These are phyloP conservation scores for Aspergillus fumigatiaffinis DNA, from an alignment of 2,329 filamentous ascomycete genomes.

Conservation along the genomic window DNA sequence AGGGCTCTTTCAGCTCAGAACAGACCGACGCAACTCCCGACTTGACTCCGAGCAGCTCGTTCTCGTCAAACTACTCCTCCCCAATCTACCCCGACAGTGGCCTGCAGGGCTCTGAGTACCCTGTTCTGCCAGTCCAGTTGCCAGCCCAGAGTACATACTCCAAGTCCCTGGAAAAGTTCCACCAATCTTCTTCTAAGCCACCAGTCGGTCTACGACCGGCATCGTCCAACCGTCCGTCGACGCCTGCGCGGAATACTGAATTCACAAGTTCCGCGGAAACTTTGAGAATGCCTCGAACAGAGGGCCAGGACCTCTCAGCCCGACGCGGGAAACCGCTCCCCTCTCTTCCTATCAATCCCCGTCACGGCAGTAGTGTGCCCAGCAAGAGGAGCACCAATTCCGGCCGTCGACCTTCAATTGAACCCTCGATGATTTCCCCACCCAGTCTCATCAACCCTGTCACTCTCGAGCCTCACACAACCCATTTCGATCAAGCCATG, in stretches of 20 bases:
- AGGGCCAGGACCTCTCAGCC: conserved; percentile 22
- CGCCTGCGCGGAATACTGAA: conserved; percentile 20
- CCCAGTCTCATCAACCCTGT: conserved; percentile 36
- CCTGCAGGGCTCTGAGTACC: conserved; percentile 25
- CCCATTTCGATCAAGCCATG: conserved; percentile 38
- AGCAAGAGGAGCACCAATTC: conserved; percentile 23
- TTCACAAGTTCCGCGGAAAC: conserved; percentile 23
- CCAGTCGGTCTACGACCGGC: conserved; percentile 15
- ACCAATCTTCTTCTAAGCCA: conserved; percentile 20
- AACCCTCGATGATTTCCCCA: conserved; percentile 38
- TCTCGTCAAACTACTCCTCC: conserved; percentile 35
- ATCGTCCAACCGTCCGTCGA: conserved; percentile 20
- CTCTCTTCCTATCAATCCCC: conserved; percentile 26
- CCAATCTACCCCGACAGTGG: conserved; percentile 26
- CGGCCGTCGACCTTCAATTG: conserved; percentile 27
- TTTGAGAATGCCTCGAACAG: conserved; percentile 28
- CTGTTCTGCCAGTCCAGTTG: conserved; percentile 11
- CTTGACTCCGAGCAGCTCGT: conserved; percentile 38
- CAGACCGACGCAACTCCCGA: conserved; percentile 33
- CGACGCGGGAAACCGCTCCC: conserved; percentile 30
- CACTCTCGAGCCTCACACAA: conserved; percentile 36
- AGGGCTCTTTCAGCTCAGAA: conserved; percentile 33
- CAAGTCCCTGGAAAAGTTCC: conserved; percentile 19
- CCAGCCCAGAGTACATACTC: conserved; percentile 17
- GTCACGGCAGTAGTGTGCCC: conserved; percentile 14